Conservation (phyloP, 768 basidiomycete species). For the Cystofilobasidium macerans region DNA sequence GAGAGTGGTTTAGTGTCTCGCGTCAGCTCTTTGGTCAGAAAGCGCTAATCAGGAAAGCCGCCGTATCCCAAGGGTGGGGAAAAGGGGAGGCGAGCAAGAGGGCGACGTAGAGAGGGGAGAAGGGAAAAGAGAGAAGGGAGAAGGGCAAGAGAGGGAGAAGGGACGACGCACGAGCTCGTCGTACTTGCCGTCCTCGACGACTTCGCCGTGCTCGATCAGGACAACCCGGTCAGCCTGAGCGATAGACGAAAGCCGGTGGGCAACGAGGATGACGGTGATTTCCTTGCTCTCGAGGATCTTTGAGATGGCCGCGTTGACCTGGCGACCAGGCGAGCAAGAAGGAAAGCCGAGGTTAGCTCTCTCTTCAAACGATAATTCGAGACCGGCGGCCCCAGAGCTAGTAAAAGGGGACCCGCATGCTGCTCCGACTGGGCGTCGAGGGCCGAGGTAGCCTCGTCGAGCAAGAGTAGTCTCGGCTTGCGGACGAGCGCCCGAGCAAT, state of each 20-base stretch:
- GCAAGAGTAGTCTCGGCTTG: conserved; percentile 19
- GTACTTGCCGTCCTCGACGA: conserved; percentile 24
- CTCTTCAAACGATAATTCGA: too few relatives aligned
- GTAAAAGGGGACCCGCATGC: conserved; percentile 1
- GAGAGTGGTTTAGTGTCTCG: too few relatives aligned
- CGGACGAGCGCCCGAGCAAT: conserved; percentile 24
- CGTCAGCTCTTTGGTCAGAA: too few relatives aligned
- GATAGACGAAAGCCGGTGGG: conserved; percentile 24
- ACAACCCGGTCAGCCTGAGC: conserved; percentile 24
- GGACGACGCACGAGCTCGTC: conserved; percentile 13
- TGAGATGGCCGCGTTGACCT: conserved; percentile 26
- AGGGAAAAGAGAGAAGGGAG: not conserved
- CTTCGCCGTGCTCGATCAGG: conserved; percentile 20
- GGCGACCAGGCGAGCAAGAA: not conserved
- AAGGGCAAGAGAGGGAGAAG: not conserved
- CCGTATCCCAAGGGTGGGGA: too few relatives aligned
- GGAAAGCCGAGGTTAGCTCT: not conserved
- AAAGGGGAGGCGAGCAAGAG: not conserved
- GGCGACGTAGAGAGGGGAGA: not conserved
- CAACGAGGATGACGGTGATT: conserved; percentile 25
- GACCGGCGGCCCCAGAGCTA: not conserved
- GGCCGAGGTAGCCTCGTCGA: conserved; percentile 23
- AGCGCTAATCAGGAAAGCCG: too few relatives aligned
- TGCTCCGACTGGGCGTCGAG: conserved; percentile 22
- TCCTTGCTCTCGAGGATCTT: conserved; percentile 22